Conservation (phyloP, 2,329 filamentous ascomycete species). For the Podosphaera aphanis region DNA sequence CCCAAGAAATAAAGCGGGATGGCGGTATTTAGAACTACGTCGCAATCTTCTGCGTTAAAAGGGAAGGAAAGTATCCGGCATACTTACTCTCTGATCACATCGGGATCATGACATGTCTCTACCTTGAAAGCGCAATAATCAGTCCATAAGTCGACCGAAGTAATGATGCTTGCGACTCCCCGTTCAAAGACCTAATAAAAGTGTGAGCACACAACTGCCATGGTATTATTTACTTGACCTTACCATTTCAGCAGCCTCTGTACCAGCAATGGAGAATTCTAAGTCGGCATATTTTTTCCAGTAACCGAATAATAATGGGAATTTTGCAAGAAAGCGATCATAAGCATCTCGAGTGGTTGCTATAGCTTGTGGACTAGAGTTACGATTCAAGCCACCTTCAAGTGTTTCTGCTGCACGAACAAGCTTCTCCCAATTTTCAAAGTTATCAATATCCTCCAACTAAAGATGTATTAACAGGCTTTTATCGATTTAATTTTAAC, state of each 20-base stretch:
- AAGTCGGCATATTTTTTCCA: conserved; percentile 99
- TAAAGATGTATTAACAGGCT: conserved; percentile 5
- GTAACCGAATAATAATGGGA: conserved; percentile 87
- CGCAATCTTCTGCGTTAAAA: conserved; percentile 27
- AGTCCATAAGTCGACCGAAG: conserved; percentile 89
- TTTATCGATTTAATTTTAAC: background rate
- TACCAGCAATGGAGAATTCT: conserved; percentile 89
- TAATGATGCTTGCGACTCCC: conserved; percentile 76
- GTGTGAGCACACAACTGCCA: conserved; percentile 8
- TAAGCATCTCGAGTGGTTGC: conserved; percentile 69
- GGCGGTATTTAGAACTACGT: conserved; percentile 6
- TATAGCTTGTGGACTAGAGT: conserved; percentile 85
- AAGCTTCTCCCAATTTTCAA: conserved; percentile 85
- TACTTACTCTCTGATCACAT: conserved; percentile 99
- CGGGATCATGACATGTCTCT: conserved; percentile 83
- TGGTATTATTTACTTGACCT: conserved; percentile 10
- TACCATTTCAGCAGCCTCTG: conserved; percentile 93
- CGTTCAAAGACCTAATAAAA: conserved; percentile 62
- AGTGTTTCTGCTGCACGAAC: conserved; percentile 61
- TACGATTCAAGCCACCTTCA: conserved; percentile 84
- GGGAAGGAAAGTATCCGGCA: conserved; percentile 40
- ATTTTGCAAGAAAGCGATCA: conserved; percentile 82
- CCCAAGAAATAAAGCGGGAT: background rate
- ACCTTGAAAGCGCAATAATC: conserved; percentile 97
- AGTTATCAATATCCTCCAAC: conserved; percentile 54